Percentiles rank a stretch among this genome's conserved stretches.
Evolutionary conservation across 2,329 filamentous ascomycete genomes (phyloP).

Genomic region (Magnaporthiopsis poae): DNA sequence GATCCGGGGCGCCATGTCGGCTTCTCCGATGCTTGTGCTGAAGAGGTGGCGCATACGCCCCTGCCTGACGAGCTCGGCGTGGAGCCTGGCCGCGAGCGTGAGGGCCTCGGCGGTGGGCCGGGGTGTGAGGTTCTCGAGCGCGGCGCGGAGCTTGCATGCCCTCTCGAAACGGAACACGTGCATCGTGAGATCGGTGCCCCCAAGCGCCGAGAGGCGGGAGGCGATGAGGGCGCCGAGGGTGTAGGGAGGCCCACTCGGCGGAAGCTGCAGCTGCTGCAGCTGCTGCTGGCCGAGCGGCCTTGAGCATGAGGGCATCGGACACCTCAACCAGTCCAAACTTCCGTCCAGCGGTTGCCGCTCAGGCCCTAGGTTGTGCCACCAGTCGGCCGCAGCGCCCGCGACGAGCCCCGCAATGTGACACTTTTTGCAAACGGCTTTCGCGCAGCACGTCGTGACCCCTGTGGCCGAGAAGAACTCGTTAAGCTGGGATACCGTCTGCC

Average conservation of each 20-base stretch:
- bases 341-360: background rate
- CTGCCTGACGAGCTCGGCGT: background rate
- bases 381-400: conserved; percentile 8
- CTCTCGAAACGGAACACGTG: conserved; percentile 7
- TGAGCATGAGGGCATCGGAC: conserved; percentile 10
- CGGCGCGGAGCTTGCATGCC: conserved; percentile 1
- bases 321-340: conserved; percentile 10
- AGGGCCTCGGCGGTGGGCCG: conserved; percentile 3
- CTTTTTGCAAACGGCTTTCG: conserved; percentile 11
- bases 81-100: conserved; percentile 2
- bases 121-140: conserved; percentile 2
- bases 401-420: conserved; percentile 10
- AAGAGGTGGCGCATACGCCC: conserved; percentile 4
- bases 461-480: background rate
- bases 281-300: conserved; percentile 1
- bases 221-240: conserved; percentile 4
- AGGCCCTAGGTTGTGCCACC: conserved; percentile 12
- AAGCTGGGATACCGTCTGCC: background rate
- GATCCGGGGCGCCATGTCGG: background rate
- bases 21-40: background rate
- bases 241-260: background rate
- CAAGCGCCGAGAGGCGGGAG: conserved; percentile 2
- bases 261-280: background rate
- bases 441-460: conserved; percentile 12
- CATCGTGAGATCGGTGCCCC: background rate